phyloP scores from a whole-genome alignment of 208 protist species.

The Trypanosoma scelopori region DNA sequence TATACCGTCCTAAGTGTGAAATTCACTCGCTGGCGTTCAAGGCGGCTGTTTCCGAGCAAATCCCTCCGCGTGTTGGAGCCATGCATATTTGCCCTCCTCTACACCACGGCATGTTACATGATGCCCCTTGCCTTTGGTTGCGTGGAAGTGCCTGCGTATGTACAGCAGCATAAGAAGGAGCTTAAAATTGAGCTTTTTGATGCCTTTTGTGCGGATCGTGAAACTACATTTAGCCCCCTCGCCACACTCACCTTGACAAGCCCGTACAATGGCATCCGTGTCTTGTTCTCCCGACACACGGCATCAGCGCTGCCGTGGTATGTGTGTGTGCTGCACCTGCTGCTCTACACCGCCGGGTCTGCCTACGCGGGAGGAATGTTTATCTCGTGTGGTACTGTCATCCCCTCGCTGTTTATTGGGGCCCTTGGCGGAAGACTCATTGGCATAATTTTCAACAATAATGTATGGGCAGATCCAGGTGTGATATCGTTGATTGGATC shows the following conservation, averaged over 20 bases:
- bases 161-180: constrained; percentile 33
- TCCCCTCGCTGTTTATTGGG: constrained; percentile 63
- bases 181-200: constrained; percentile 58
- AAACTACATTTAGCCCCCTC: constrained; percentile 59
- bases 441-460: constrained; percentile 40
- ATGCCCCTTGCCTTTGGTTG: constrained; percentile 54
- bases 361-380: constrained; percentile 72
- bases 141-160: constrained; percentile 37
- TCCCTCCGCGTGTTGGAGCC: constrained; percentile 61
- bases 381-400: constrained; percentile 71
- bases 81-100: constrained; percentile 44
- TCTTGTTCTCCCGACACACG: constrained; percentile 66
- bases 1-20: constrained; percentile 76
- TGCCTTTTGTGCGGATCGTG: constrained; percentile 43
- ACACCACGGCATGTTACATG: constrained; percentile 45
- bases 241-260: constrained; percentile 62
- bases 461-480: constrained; percentile 67
- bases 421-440: constrained; percentile 50
- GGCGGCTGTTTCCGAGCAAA: constrained; percentile 38
- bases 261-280: constrained; percentile 61
- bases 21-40: constrained; percentile 57
- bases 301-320: constrained; percentile 41
- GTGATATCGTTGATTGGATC: constrained; percentile 82
- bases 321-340: constrained; percentile 49
- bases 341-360: constrained; percentile 64